phyloP scores from a whole-genome alignment of 23 red algal species.

The Gracilaria domingensis region DNA sequence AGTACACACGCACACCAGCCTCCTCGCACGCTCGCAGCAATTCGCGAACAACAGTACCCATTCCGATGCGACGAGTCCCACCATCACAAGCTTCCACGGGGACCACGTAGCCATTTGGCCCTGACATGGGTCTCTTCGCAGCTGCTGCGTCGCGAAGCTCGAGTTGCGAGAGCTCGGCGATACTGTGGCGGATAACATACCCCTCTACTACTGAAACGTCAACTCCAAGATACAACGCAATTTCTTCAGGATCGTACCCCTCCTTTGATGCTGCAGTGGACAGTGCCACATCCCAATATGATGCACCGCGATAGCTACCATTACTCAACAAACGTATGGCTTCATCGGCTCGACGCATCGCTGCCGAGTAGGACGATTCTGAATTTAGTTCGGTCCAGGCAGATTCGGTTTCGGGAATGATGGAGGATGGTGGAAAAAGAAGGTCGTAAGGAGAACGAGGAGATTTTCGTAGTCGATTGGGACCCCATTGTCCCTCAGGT shows the following conservation, averaged over 20 bases:
- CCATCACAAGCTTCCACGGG: conserved; percentile 37
- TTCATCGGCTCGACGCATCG: conserved; percentile 58
- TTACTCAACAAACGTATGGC: conserved; percentile 25
- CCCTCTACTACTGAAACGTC: conserved; percentile 1
- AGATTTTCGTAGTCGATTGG: background rate
- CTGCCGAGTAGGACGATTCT: conserved; percentile 23
- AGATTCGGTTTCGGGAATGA: conserved; percentile 14
- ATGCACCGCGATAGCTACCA: conserved; percentile 40
- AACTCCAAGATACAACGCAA: conserved; percentile 45
- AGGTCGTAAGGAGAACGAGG: conserved; percentile 5
- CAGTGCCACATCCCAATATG: conserved; percentile 50
- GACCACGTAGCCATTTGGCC: conserved; percentile 18
- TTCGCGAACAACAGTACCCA: conserved; percentile 36
- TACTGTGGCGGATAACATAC: conserved; percentile 2
- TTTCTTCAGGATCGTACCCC: conserved; percentile 53
- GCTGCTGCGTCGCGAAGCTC: conserved; percentile 15
- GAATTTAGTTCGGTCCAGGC: conserved; percentile 32
- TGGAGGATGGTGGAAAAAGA: conserved; percentile 27
- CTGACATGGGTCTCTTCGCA: background rate
- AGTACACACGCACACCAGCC: conserved; percentile 57
- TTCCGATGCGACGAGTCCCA: conserved; percentile 27
- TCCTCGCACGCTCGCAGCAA: conserved; percentile 5
- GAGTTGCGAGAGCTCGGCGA: conserved; percentile 10
- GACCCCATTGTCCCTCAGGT: conserved; percentile 24
- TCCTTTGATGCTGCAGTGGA: conserved; percentile 27